Conservation (phyloP, 352 stramenopile genomes). For the Phytopythium delawarense region DNA sequence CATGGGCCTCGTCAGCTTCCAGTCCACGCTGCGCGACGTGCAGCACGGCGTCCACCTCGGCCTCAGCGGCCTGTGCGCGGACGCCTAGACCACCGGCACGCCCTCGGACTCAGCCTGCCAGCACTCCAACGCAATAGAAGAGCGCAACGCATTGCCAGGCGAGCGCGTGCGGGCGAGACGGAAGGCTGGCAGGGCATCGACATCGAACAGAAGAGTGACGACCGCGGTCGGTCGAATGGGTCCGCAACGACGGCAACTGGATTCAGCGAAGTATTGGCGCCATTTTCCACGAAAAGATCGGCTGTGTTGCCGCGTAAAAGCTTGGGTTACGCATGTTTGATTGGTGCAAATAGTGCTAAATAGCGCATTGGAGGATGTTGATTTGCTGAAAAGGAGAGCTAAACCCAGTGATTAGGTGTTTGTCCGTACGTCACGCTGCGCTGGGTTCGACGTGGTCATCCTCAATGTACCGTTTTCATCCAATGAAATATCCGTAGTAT, state of each 20-base stretch:
- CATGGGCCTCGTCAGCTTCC: slow-evolving; percentile 67
- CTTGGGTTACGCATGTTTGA: background rate
- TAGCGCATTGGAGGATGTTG: background rate
- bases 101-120: no score
- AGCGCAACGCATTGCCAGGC: no score
- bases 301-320: background rate
- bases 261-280: background rate
- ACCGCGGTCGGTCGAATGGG: background rate
- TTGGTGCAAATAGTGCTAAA: background rate
- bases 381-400: background rate
- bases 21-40: slow-evolving; percentile 51
- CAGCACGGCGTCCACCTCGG: slow-evolving; percentile 56
- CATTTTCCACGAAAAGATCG: background rate
- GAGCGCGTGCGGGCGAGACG: background rate
- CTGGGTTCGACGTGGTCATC: background rate
- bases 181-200: no score
- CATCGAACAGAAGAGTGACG: background rate
- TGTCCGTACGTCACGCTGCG: background rate
- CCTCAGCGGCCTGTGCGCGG: slow-evolving; percentile 63
- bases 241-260: background rate
- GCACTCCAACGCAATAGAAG: no score
- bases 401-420: background rate
- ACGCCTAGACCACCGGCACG: slow-evolving; percentile 22
- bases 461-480: background rate
- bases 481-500: background rate